Conservation (phyloP, 2,329 filamentous ascomycete species). For the Sporothrix variecibatus region DNA sequence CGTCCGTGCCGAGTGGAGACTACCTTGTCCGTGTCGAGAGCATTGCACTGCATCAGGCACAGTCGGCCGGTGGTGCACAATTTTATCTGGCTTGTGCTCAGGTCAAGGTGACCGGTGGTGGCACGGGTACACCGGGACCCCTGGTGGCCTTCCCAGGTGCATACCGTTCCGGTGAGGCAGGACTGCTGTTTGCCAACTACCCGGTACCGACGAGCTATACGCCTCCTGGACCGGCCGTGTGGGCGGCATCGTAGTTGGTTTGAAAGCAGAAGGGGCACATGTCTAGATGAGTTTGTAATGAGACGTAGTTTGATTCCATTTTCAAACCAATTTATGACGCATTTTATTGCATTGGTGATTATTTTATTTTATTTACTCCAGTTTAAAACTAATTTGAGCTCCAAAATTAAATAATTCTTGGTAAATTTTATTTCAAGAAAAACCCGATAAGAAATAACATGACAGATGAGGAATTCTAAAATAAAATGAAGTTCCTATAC, state of each 20-base stretch:
- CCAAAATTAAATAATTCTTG: too few relatives aligned
- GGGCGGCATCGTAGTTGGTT: slow-evolving; percentile 15
- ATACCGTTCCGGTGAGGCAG: slow-evolving; percentile 32
- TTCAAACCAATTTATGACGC: too few relatives aligned
- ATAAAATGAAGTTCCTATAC: too few relatives aligned
- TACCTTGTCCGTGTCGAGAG: slow-evolving; percentile 39
- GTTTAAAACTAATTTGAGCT: too few relatives aligned
- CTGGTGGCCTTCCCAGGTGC: slow-evolving; percentile 33
- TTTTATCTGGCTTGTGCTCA: slow-evolving; percentile 37
- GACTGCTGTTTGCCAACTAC: slow-evolving; percentile 34
- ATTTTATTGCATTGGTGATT: too few relatives aligned
- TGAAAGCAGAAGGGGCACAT: too few relatives aligned
- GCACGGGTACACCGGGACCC: slow-evolving; percentile 27
- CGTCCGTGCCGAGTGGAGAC: slow-evolving; percentile 37
- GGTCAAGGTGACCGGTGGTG: slow-evolving; percentile 35
- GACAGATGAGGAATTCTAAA: too few relatives aligned
- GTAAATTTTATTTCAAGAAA: too few relatives aligned
- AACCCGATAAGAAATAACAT: too few relatives aligned
- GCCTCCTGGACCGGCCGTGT: slow-evolving; percentile 43
- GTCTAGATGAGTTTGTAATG: background rate
- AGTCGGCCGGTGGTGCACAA: slow-evolving; percentile 35
- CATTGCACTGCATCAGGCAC: slow-evolving; percentile 36
- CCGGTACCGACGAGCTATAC: slow-evolving; percentile 36
- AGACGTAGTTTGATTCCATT: too few relatives aligned
- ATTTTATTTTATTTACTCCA: too few relatives aligned